Conservation (phyloP, 805 yeast genomes). For the Candida piceae region DNA sequence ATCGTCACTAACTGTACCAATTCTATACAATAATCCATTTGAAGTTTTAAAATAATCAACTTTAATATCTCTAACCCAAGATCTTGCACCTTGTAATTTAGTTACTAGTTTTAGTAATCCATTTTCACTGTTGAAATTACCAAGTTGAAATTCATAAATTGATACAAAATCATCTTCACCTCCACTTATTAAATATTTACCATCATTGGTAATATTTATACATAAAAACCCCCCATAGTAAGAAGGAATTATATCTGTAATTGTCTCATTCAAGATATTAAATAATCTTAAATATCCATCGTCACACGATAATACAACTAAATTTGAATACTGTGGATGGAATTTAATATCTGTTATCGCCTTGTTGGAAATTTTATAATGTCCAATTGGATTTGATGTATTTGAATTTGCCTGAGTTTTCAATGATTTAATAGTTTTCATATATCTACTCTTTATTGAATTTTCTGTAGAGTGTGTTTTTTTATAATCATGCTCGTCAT, state of each 20-base stretch:
- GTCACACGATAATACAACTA: constrained; percentile 51
- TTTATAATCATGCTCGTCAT: constrained; percentile 29
- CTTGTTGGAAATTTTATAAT: constrained; percentile 54
- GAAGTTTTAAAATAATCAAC: constrained; percentile 37
- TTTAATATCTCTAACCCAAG: constrained; percentile 45
- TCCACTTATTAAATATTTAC: constrained; percentile 43
- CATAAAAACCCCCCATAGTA: constrained; percentile 62
- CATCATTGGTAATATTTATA: constrained; percentile 43
- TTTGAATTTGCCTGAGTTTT: constrained; percentile 3
- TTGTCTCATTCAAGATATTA: constrained; percentile 39
- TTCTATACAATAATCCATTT: constrained; percentile 35
- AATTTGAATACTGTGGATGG: constrained; percentile 36
- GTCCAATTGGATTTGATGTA: constrained; percentile 45
- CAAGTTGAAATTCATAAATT: constrained; percentile 34
- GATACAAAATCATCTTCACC: constrained; percentile 51
- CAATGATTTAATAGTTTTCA: constrained; percentile 25
- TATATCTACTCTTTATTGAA: constrained; percentile 29
- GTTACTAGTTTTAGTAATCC: constrained; percentile 25
- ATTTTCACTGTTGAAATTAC: constrained; percentile 3
- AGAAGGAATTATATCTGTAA: constrained; percentile 54
- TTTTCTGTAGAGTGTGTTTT: too few species aligned
- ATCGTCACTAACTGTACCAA: constrained; percentile 55
- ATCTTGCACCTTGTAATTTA: constrained; percentile 41
- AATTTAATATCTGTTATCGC: constrained; percentile 47
- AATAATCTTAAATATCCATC: constrained; percentile 61